These are phyloP conservation scores for Amanita phalloides DNA, from an alignment of 768 basidiomycete species.

Conservation along the genomic window DNA sequence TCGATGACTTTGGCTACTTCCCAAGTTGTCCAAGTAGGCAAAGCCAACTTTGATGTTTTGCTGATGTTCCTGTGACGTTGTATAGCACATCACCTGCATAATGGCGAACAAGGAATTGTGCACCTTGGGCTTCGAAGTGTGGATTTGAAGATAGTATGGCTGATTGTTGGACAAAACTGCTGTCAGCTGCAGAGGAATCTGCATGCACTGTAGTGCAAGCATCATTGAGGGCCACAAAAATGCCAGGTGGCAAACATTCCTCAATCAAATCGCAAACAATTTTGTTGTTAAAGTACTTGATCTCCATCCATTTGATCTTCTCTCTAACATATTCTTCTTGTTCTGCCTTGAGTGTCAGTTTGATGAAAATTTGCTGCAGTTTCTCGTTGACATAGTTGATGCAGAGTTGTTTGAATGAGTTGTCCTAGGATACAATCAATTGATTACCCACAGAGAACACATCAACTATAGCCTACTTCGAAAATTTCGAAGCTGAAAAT, in stretches of 20 bases:
- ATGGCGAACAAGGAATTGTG: slow-evolving; percentile 91
- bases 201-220: slow-evolving; percentile 99
- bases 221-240: slow-evolving; percentile 96
- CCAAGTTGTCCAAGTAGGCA: no score
- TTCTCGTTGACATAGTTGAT: slow-evolving; percentile 99
- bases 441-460: neutral
- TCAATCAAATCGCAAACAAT: slow-evolving; percentile 98
- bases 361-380: slow-evolving; percentile 98
- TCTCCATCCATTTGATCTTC: slow-evolving; percentile 98
- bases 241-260: slow-evolving; percentile 90
- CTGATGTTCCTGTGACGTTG: slow-evolving; percentile 68
- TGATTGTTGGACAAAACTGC: slow-evolving; percentile 90
- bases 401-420: slow-evolving; percentile 95
- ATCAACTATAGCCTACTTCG: slow-evolving; percentile 38
- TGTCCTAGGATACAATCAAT: slow-evolving; percentile 44
- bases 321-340: slow-evolving; percentile 99
- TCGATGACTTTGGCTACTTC: no score
- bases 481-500: slow-evolving; percentile 99
- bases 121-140: slow-evolving; percentile 93
- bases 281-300: slow-evolving; percentile 98
- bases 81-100: slow-evolving; percentile 99
- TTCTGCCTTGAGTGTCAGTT: slow-evolving; percentile 96
- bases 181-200: slow-evolving; percentile 92
- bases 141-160: slow-evolving; percentile 73
- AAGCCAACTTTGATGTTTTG: no score